A percentile compares a stretch with the other conserved stretches of the same genome.
These are phyloP conservation scores for Saccharata proteae DNA, from an alignment of 2,329 filamentous ascomycete genomes.

Conservation along the genomic window DNA sequence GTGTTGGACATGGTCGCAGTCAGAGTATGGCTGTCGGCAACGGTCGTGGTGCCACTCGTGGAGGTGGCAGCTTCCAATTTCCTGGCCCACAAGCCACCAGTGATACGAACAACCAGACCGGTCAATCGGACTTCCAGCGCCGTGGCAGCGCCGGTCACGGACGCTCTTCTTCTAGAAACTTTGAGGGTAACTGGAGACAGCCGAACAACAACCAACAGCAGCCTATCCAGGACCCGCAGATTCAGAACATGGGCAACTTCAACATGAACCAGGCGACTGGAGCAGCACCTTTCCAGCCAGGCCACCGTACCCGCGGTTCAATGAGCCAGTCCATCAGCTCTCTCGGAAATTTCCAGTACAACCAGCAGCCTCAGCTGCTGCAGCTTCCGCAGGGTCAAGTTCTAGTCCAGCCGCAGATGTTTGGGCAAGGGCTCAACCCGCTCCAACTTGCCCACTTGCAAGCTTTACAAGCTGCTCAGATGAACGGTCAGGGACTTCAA, in stretches of 20 bases:
- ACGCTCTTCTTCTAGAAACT: constrained; percentile 78
- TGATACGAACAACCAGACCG: constrained; percentile 35
- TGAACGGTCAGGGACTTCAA: constrained; percentile 60
- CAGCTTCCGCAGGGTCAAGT: constrained; percentile 77
- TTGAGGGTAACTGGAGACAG: constrained; percentile 96
- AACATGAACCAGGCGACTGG: constrained; percentile 60
- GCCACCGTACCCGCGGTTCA: constrained; percentile 75
- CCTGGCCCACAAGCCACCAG: constrained; percentile 41
- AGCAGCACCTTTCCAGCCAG: constrained; percentile 72
- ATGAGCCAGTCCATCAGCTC: constrained; percentile 73
- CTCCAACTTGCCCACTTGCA: constrained; percentile 85
- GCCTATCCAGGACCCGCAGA: constrained; percentile 39
- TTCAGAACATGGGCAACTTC: constrained; percentile 47
- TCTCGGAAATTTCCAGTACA: constrained; percentile 81
- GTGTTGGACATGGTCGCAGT: constrained; percentile 56
- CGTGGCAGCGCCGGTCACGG: constrained; percentile 70
- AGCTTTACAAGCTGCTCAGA: constrained; percentile 77
- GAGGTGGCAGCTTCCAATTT: constrained; percentile 63
- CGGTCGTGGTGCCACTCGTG: constrained; percentile 53
- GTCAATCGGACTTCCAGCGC: constrained; percentile 52
- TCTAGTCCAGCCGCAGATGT: constrained; percentile 71
- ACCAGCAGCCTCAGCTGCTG: constrained; percentile 73
- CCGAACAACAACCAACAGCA: constrained; percentile 44
- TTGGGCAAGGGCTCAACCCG: constrained; percentile 77
- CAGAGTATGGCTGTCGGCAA: constrained; percentile 77